Evolutionary conservation across 1,284 basidiomycete species (phyloP).

Genomic region (Ceratobasidium papillatum): DNA sequence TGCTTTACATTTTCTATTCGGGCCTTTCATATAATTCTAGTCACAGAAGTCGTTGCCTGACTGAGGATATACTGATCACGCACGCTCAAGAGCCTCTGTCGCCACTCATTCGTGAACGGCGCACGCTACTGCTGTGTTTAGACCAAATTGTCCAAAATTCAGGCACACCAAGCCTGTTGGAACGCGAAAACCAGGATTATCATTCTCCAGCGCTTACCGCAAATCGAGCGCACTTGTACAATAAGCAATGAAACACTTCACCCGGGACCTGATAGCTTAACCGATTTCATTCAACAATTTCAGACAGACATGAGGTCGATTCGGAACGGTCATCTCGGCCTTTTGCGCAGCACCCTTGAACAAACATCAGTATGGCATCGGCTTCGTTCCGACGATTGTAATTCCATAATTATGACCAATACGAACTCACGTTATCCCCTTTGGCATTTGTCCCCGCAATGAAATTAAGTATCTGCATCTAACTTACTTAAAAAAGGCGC

Average conservation of each 20-base stretch:
- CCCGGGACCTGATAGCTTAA: neutral
- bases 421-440: neutral
- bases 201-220: neutral
- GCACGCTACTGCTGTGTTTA: too few relatives aligned
- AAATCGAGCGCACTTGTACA: neutral
- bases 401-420: neutral
- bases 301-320: neutral
- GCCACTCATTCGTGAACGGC: too few relatives aligned
- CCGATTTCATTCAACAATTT: neutral
- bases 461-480: neutral
- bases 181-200: too few relatives aligned
- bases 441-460: constrained; percentile 11
- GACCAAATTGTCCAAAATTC: too few relatives aligned
- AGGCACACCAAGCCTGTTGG: too few relatives aligned
- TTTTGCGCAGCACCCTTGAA: neutral
- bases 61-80: too few relatives aligned
- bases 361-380: neutral
- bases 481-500: neutral
- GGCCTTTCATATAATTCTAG: neutral
- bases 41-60: neutral
- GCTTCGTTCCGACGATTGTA: neutral
- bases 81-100: too few relatives aligned
- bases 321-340: neutral
- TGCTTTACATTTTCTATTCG: neutral
- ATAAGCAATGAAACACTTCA: neutral